Conservation (phyloP, 495 filamentous ascomycete species). For the Penicillium longicatenatum region DNA sequence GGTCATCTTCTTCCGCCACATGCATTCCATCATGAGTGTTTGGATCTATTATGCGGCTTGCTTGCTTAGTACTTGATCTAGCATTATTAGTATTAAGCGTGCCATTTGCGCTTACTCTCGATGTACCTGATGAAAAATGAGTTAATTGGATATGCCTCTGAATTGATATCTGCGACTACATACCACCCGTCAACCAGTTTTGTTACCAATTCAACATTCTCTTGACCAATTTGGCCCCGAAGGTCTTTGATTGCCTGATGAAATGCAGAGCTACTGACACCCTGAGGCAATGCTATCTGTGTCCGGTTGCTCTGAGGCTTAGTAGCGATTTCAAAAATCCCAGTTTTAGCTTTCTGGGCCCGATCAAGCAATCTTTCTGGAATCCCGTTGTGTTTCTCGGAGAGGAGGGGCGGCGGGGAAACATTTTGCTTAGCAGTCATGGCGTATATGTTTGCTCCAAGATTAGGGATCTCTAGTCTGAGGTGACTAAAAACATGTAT, state of each 20-base stretch:
- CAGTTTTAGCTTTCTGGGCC: constrained; percentile 10
- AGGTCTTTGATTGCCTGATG: constrained; percentile 10
- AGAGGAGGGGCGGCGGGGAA: constrained; percentile 2
- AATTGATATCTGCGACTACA: neutral
- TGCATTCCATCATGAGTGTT: constrained; percentile 22
- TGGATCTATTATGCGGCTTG: constrained; percentile 7
- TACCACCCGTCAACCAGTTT: constrained; percentile 20
- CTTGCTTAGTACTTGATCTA: neutral
- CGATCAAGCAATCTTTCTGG: constrained; percentile 12
- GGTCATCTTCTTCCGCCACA: constrained; percentile 8
- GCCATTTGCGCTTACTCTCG: constrained; percentile 10
- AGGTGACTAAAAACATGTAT: too few species aligned
- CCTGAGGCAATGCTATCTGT: constrained; percentile 13
- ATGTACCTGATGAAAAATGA: constrained; percentile 11
- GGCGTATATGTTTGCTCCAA: neutral
- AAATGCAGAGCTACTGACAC: constrained; percentile 6
- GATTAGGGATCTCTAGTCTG: neutral
- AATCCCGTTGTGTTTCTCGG: constrained; percentile 14
- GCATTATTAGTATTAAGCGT: neutral
- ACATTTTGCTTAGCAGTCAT: neutral
- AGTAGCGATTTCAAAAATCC: constrained; percentile 13
- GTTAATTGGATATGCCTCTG: neutral
- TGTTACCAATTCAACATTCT: constrained; percentile 15
- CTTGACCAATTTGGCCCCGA: constrained; percentile 6
- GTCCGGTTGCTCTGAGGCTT: constrained; percentile 10